phyloP scores from a whole-genome alignment of 352 stramenopile genomes.

The Phytophthora hybrid region DNA sequence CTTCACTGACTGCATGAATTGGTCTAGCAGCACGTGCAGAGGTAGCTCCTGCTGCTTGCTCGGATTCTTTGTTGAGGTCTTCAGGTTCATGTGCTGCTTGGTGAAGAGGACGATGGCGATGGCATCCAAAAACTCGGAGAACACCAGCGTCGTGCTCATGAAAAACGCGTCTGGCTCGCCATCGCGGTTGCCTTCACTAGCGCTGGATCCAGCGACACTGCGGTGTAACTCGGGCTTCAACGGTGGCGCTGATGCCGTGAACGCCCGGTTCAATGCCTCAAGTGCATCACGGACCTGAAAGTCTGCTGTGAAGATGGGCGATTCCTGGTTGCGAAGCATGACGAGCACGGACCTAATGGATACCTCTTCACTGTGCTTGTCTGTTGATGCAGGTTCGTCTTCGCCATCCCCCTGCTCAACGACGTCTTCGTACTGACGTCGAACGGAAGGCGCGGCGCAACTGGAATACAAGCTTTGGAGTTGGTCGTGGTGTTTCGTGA shows the following conservation, averaged over 20 bases:
- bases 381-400: background rate
- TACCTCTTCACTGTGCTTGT: conserved; percentile 13
- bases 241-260: conserved; percentile 22
- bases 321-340: conserved; percentile 36
- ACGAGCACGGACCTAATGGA: conserved; percentile 41
- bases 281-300: conserved; percentile 47
- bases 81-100: conserved; percentile 38
- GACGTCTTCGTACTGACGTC: conserved; percentile 12
- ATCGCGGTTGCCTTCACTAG: conserved; percentile 1
- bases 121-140: conserved; percentile 68
- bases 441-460: conserved; percentile 26
- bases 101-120: conserved; percentile 58
- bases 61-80: background rate
- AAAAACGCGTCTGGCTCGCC: conserved; percentile 60
- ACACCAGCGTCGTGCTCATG: conserved; percentile 54
- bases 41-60: conserved; percentile 32
- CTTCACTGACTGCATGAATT: conserved; percentile 52
- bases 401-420: conserved; percentile 2
- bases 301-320: conserved; percentile 29
- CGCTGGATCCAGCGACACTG: conserved; percentile 9
- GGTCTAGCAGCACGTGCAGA: conserved; percentile 54
- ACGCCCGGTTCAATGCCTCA: conserved; percentile 32
- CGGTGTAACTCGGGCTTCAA: conserved; percentile 21
- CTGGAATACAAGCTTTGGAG: conserved; percentile 47
- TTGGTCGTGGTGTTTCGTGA: conserved; percentile 47